Base-by-base conservation (phyloP, 2,329 filamentous ascomycete species). In the Chalaropsis ovoidea region DNA sequence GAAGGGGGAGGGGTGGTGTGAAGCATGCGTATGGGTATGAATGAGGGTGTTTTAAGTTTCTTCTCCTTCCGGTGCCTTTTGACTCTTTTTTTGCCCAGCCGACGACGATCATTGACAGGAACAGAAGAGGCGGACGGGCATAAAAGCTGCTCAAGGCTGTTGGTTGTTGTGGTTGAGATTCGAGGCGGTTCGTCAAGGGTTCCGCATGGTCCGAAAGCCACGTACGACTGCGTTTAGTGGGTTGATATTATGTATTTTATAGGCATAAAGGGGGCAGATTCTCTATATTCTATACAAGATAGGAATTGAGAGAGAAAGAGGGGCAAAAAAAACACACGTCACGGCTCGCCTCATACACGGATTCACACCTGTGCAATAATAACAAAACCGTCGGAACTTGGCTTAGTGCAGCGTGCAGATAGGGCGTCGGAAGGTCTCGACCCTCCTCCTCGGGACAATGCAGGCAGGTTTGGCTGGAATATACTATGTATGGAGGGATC, bases 131-230 rank as follows among this genome's bases (percentile, higher is more conserved):
- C 41, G 41, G 15, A 13, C 41, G 41, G 41, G 8, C 8, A 42
- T 43, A 61, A 61, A 61, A 61, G 22, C 31, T 19, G 31, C 31
- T 41, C 58, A 61, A 31, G n/a, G 47, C 31, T 31, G 31, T 31
- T 6, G 6, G 2, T 31, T 31, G 3, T 31, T 31, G 3, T 31
- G 2, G 31, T 31, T 31, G 6, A 3, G 31, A 31, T 2, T 31
- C 31, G 31, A 31, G 31, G n/a, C n/a, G n/a, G 31, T 31, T 31
- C 31, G 6, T 31, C 31, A 6, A 31, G 47, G 47, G n/a, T 8
- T 49, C 47, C n/a, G 47, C 47, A 49, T 49, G 47, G 10, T 24
- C 47, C 47, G 47, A 22, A 49, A 2, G 19, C 19, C 19, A 19
- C 11, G 47, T 22, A 49, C 19, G 47, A 22, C n/a, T 22, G 11